Percentiles rank a stretch among this genome's conserved stretches.
Conservation (phyloP, 306 rosid species). For the Cicer arietinum region DNA sequence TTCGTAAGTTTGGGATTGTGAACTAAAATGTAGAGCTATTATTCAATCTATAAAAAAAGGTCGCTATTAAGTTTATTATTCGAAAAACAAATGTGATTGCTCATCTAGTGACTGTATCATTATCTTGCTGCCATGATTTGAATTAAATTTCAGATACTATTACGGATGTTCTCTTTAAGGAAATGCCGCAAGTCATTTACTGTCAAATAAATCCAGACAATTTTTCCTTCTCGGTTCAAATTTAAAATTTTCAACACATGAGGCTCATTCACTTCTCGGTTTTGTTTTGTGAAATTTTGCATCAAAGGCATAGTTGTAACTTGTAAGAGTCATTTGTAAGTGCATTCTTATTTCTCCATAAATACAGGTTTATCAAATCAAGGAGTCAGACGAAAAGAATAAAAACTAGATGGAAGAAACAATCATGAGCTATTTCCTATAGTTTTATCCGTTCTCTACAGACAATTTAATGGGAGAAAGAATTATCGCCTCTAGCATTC, state of each 20-base stretch:
- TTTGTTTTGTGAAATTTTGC: conserved; percentile 32
- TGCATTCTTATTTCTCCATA: conserved; percentile 38
- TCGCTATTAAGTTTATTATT: not conserved
- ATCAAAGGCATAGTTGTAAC: conserved; percentile 28
- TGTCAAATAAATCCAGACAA: not conserved
- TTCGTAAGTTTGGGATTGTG: too few species aligned
- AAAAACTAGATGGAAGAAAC: conserved; percentile 23
- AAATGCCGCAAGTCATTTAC: not conserved
- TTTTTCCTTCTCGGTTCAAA: conserved; percentile 1
- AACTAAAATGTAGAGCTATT: not conserved
- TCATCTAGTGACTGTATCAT: not conserved
- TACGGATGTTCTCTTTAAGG: not conserved
- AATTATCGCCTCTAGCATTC: conserved; percentile 20
- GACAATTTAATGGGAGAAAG: not conserved
- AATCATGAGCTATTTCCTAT: conserved; percentile 31
- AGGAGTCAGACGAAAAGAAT: conserved; percentile 28
- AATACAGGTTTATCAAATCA: conserved; percentile 40
- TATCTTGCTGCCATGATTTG: not conserved
- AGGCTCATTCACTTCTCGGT: not conserved
- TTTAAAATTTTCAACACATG: conserved; percentile 13
- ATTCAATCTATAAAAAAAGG: not conserved
- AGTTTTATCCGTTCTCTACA: conserved; percentile 15
- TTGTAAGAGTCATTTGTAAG: conserved; percentile 25
- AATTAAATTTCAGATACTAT: not conserved
- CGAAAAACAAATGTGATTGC: not conserved